phyloP scores from a whole-genome alignment of 2,329 filamentous ascomycete genomes.

The Phialemoniopsis sp. region DNA sequence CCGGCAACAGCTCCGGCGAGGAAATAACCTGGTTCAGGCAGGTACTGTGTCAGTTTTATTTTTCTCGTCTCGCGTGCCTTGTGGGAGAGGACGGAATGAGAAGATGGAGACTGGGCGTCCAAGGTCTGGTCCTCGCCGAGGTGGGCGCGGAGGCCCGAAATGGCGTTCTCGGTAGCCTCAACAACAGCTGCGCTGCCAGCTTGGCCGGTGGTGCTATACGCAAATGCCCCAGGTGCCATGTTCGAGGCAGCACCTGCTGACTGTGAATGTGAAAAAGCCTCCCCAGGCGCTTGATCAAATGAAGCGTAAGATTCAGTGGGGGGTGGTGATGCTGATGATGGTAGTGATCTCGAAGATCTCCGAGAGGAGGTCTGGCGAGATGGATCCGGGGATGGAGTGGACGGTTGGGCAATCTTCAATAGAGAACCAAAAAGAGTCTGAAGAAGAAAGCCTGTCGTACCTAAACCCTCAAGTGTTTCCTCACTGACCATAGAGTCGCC shows the following conservation, averaged over 20 bases:
- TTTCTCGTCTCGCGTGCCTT: conserved; percentile 31
- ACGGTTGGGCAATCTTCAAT: conserved; percentile 54
- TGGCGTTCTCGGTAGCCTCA: not conserved
- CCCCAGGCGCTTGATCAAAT: no score
- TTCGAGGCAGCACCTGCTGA: conserved; percentile 2
- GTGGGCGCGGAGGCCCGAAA: conserved; percentile 6
- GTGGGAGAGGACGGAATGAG: conserved; percentile 22
- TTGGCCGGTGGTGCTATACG: no score
- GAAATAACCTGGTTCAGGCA: conserved; percentile 95
- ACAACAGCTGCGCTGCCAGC: not conserved
- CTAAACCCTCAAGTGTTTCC: conserved; percentile 87
- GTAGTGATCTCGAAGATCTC: no score
- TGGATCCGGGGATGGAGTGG: conserved; percentile 5
- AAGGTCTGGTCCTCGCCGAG: conserved; percentile 11
- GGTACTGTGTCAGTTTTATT: conserved; percentile 59
- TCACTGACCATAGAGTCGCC: conserved; percentile 91
- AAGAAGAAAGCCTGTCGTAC: conserved; percentile 74
- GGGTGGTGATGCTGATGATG: conserved; percentile 9
- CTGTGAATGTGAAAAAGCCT: conserved; percentile 6
- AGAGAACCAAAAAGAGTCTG: conserved; percentile 73
- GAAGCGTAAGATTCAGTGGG: not conserved
- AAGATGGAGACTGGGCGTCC: conserved; percentile 6
- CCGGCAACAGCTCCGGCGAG: conserved; percentile 91
- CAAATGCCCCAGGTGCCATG: conserved; percentile 4
- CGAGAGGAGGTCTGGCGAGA: no score